Evolutionary conservation across 768 basidiomycete genomes (phyloP).

Genomic region (Tylopilus plumbeoviolaceoides): DNA sequence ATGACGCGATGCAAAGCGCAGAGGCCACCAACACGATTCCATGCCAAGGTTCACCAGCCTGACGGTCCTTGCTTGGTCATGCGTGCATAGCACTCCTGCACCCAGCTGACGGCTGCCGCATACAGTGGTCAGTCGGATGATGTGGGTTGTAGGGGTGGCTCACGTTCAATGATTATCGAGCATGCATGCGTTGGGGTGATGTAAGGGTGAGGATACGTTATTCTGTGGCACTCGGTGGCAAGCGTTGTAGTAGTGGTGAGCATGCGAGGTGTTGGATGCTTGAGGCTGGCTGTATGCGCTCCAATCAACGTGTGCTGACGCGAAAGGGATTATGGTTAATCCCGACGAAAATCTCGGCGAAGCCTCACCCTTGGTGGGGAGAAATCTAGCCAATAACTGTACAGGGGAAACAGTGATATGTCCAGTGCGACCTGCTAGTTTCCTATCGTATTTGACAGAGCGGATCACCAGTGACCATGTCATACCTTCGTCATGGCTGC

Average conservation of each 20-base stretch:
- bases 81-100: slow-evolving; percentile 8
- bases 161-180: slow-evolving; percentile 5
- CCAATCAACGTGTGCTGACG: neutral
- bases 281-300: slow-evolving; percentile 3
- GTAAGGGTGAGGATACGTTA: neutral
- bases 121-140: slow-evolving; percentile 4
- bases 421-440: neutral
- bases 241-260: neutral
- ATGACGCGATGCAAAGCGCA: neutral
- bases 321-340: too few species aligned
- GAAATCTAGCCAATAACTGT: neutral
- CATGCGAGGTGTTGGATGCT: neutral
- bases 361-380: neutral
- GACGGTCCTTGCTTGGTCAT: neutral
- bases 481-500: too few species aligned
- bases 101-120: slow-evolving; percentile 3
- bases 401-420: neutral
- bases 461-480: too few species aligned
- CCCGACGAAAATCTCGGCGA: neutral
- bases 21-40: neutral
- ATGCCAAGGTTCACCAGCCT: neutral
- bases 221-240: neutral
- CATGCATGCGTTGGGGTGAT: neutral
- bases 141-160: slow-evolving; percentile 7
- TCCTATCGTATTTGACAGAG: neutral